These are phyloP conservation scores for Zelopaecilomyces penicillatus DNA, from an alignment of 2,329 filamentous ascomycete species.

Conservation along the genomic window DNA sequence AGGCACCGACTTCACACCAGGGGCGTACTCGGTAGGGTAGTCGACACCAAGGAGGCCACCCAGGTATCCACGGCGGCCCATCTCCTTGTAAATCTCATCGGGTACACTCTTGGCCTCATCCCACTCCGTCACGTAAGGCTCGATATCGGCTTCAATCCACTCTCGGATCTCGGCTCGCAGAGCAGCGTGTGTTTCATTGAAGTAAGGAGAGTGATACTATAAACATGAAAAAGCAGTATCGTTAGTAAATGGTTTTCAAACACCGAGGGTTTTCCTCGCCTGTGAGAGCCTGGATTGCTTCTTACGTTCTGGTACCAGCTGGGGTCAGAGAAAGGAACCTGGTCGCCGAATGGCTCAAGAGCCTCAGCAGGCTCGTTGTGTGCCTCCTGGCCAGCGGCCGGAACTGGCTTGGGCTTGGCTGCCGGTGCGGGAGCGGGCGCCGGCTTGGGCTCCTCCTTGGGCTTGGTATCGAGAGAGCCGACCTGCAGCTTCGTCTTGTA, in stretches of 20 bases:
- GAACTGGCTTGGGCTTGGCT: slow-evolving; percentile 23
- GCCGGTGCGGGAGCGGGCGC: slow-evolving; percentile 26
- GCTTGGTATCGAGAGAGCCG: slow-evolving; percentile 84
- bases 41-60: slow-evolving; percentile 81
- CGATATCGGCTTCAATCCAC: slow-evolving; percentile 84
- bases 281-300: slow-evolving; percentile 4
- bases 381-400: slow-evolving; percentile 36
- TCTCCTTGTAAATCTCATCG: slow-evolving; percentile 83
- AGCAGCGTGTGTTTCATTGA: slow-evolving; percentile 86
- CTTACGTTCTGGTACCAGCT: slow-evolving; percentile 89
- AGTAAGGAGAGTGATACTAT: slow-evolving; percentile 93
- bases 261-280: too few species aligned
- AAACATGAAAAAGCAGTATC: too few species aligned
- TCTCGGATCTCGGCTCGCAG: slow-evolving; percentile 84
- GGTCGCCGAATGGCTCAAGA: slow-evolving; percentile 74
- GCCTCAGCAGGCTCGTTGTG: slow-evolving; percentile 51
- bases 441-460: slow-evolving; percentile 50
- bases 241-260: too few species aligned
- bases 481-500: slow-evolving; percentile 69
- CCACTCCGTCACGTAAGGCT: slow-evolving; percentile 91
- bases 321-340: slow-evolving; percentile 88
- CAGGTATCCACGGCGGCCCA: slow-evolving; percentile 87
- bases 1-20: slow-evolving; percentile 66
- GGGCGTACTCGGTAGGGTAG: slow-evolving; percentile 69
- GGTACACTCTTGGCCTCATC: slow-evolving; percentile 91